These are phyloP conservation scores for Suillus discolor DNA, from an alignment of 768 basidiomycete species.

Conservation along the genomic window DNA sequence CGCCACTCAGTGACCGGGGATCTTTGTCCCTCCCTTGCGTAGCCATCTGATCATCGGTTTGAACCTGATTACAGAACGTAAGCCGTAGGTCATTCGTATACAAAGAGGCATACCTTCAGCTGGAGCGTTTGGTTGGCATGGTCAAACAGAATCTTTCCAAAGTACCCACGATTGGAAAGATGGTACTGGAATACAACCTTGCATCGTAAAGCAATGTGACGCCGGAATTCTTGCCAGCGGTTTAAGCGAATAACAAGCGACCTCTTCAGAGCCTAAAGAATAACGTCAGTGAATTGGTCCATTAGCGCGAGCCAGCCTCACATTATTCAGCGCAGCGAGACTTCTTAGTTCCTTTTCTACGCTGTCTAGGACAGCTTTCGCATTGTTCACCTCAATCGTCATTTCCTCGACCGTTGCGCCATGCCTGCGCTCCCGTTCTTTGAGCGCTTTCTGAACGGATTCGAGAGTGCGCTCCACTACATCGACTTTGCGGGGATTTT, in stretches of 20 bases:
- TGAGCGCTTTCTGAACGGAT: conserved; percentile 63
- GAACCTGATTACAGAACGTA: conserved; percentile 48
- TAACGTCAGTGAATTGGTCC: conserved; percentile 8
- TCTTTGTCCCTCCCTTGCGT: conserved; percentile 79
- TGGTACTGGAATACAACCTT: conserved; percentile 81
- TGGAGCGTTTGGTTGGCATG: conserved; percentile 65
- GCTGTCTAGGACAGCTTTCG: conserved; percentile 57
- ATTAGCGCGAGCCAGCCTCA: conserved; percentile 26
- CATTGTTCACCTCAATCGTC: conserved; percentile 67
- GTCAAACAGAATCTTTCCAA: conserved; percentile 86
- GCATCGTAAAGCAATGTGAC: conserved; percentile 87
- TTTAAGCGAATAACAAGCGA: conserved; percentile 67
- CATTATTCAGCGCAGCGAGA: conserved; percentile 68
- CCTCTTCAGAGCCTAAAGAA: conserved; percentile 59
- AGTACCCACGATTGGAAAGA: conserved; percentile 85
- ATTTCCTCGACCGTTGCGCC: conserved; percentile 81
- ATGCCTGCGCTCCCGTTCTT: conserved; percentile 72
- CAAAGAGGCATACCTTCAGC: conserved; percentile 52
- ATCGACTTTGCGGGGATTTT: conserved; percentile 57
- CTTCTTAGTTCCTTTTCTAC: conserved; percentile 66
- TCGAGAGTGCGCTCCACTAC: conserved; percentile 63
- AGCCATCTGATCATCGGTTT: conserved; percentile 77
- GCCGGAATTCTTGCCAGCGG: conserved; percentile 87
- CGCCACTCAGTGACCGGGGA: conserved; percentile 85
- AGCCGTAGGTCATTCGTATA: background rate